Base-by-base conservation (phyloP, 192 early-diverging fungal species). In the Spizellomyces sp. region DNA sequence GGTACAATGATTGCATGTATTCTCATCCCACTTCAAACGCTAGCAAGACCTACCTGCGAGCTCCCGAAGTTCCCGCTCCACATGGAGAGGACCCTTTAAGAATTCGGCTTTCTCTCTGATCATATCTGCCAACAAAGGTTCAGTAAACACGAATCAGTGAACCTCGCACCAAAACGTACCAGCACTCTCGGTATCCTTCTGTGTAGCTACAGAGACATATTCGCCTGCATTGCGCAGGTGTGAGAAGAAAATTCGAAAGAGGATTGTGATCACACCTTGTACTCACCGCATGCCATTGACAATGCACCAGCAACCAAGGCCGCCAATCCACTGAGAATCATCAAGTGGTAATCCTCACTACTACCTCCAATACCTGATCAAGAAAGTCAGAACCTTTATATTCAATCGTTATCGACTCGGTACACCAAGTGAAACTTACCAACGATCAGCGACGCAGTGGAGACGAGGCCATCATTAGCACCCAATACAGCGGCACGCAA, bases 401-500 rank as follows among this genome's bases (percentile, higher is more conserved):
- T 36, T 36, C 27, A 36, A 36, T 36, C 1, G 0, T 36, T 0
- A 36, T 36, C 27, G 27, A 36, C 27, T 36, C 27, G 27, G 27
- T 36, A 36, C 3, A 36, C 27, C 1, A 36, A 36, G 0, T 36
- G 27, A 36, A 36, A 36, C 66, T 60, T 61, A 72, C 77, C 80
- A 6, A 82, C 12, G 22, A 84, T 78, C 10, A 84, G 66, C 14
- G 82, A 84, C 0, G 76, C 71, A n/a, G 59, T 75, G 9, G 76
- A 82, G 9, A 84, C 75, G 9, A 84, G 70, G 19, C 82, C 82
- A 58, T 84, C 83, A 48, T 83, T 84, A 21, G 82, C 81, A 22
- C 83, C 83, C 19, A 84, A 58, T 6, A 84, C 66, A 15, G 79
- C 82, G 10, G 83, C 83, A 15, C 82, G 68, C 57, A 82, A 47